Conservation (phyloP, 1,284 basidiomycete species). For the Coniophora puteana region DNA sequence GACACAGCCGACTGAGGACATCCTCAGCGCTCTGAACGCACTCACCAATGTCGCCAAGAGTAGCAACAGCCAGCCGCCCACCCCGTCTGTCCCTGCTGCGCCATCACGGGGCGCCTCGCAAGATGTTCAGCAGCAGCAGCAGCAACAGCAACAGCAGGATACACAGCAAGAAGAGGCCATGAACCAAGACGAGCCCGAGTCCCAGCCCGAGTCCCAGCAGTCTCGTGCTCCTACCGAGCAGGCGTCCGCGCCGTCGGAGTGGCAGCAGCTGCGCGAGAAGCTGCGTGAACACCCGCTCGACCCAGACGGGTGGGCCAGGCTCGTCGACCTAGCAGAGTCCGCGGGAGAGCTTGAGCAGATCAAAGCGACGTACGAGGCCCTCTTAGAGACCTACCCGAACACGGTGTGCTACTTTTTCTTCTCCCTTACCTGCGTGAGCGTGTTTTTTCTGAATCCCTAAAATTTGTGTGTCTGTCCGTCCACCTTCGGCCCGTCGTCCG, state of each 20-base stretch:
- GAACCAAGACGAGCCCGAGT: conserved; percentile 17
- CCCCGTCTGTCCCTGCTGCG: too few relatives aligned
- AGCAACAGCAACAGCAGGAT: neutral
- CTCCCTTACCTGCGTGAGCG: conserved; percentile 12
- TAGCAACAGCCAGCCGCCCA: conserved; percentile 25
- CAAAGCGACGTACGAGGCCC: conserved; percentile 61
- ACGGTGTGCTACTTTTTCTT: conserved; percentile 41
- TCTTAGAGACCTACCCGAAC: conserved; percentile 66
- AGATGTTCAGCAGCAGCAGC: conserved; percentile 6
- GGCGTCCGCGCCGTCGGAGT: conserved; percentile 40
- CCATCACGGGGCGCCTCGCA: too few relatives aligned
- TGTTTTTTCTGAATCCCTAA: conserved; percentile 24
- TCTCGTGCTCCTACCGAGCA: too few relatives aligned
- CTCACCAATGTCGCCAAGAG: conserved; percentile 30
- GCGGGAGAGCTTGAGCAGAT: conserved; percentile 60
- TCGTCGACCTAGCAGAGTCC: conserved; percentile 56
- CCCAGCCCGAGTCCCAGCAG: too few relatives aligned
- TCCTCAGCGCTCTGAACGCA: conserved; percentile 35
- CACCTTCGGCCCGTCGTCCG: neutral
- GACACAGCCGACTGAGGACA: conserved; percentile 36
- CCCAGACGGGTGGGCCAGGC: conserved; percentile 56
- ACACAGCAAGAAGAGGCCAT: conserved; percentile 18
- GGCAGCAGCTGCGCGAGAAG: conserved; percentile 41
- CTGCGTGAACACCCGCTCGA: conserved; percentile 52
- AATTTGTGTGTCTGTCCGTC: too few relatives aligned